phyloP scores from a whole-genome alignment of 371 early-diverging fungal genomes.

The Rhizopus stolonifer region DNA sequence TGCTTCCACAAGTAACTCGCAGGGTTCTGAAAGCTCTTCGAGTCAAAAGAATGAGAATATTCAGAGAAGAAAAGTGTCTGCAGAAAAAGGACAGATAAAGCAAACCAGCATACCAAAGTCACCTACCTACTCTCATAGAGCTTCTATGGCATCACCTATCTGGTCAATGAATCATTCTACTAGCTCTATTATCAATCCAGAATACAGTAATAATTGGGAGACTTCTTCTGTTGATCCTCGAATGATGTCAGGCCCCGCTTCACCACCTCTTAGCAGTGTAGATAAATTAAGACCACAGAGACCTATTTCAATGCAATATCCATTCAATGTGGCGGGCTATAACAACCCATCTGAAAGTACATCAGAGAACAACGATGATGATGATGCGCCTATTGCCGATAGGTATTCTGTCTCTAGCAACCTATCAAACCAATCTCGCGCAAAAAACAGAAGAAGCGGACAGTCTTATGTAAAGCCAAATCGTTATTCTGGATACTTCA shows the following conservation, averaged over 20 bases:
- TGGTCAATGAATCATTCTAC: conserved; percentile 20
- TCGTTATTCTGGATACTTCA: too few relatives aligned
- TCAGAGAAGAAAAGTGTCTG: conserved; percentile 4
- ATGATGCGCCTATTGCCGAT: conserved; percentile 23
- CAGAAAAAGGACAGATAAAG: not conserved
- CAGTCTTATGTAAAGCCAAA: conserved; percentile 13
- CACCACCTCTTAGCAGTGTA: conserved; percentile 2
- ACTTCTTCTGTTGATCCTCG: conserved; percentile 27
- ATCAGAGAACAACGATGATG: conserved; percentile 20
- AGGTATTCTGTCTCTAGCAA: conserved; percentile 30
- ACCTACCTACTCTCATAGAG: not conserved
- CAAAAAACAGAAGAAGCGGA: conserved; percentile 1
- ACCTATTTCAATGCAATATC: not conserved
- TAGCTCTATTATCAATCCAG: conserved; percentile 4
- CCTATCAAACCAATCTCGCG: conserved; percentile 15
- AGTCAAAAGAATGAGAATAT: not conserved
- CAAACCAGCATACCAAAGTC: not conserved
- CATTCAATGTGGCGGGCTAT: conserved; percentile 1
- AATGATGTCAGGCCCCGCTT: conserved; percentile 11
- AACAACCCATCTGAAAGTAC: not conserved
- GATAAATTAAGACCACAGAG: conserved; percentile 4
- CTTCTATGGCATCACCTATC: not conserved
- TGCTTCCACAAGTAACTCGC: not conserved
- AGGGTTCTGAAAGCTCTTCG: conserved; percentile 5
- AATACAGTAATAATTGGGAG: conserved; percentile 12